A percentile compares a stretch with the other conserved stretches of the same genome.
Conservation (phyloP, 2,329 filamentous ascomycete genomes). For the Penicillium hesseltinei region DNA sequence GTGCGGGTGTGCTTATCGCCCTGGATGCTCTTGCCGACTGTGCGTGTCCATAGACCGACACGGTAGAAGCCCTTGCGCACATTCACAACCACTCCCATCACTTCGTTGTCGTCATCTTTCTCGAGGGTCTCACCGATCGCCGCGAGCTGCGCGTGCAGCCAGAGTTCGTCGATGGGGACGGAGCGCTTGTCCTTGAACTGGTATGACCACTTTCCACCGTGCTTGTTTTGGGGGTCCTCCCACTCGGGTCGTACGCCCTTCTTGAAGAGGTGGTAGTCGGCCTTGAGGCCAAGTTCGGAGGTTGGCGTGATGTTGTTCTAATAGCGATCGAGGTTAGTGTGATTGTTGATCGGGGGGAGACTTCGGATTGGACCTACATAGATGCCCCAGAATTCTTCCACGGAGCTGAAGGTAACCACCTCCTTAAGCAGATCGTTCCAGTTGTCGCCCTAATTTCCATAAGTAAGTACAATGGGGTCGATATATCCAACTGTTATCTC, state of each 20-base stretch:
- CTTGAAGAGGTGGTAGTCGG: conserved; percentile 99
- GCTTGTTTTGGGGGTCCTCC: conserved; percentile 98
- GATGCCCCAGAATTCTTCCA: conserved; percentile 99
- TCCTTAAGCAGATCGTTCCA: conserved; percentile 98
- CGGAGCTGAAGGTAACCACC: conserved; percentile 96
- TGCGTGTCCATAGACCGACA: conserved; percentile 95
- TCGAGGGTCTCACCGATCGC: conserved; percentile 98
- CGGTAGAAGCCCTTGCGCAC: conserved; percentile 98
- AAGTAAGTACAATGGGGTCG: conserved; percentile 13
- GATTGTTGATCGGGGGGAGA: background rate
- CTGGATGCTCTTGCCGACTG: conserved; percentile 79
- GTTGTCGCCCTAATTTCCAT: conserved; percentile 73
- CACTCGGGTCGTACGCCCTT: conserved; percentile 94
- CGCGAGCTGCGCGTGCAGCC: conserved; percentile 94
- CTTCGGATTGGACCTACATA: conserved; percentile 66
- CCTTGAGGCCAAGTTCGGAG: conserved; percentile 93
- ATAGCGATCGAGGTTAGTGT: conserved; percentile 14
- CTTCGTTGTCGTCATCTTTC: conserved; percentile 86
- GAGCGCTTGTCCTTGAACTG: conserved; percentile 94
- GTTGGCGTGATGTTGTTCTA: conserved; percentile 98
- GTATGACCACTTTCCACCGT: conserved; percentile 98
- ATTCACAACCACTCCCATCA: conserved; percentile 99
- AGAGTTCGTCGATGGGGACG: conserved; percentile 89
- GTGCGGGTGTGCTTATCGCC: conserved; percentile 73
- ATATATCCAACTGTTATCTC: conserved; percentile 18